phyloP scores from a whole-genome alignment of 805 yeast genomes.

The Candida oleophila region DNA sequence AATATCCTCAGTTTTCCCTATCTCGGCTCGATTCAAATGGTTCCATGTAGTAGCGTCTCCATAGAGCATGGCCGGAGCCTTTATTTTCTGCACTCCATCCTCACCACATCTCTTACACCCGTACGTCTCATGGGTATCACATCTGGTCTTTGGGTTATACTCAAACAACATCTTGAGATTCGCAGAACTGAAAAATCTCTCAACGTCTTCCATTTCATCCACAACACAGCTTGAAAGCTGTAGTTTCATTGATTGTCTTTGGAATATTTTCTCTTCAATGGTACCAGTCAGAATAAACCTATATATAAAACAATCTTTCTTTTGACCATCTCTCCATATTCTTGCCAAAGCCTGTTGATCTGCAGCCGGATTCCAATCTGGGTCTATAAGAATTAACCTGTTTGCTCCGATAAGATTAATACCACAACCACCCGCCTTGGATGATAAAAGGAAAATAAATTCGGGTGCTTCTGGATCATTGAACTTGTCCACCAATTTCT shows the following conservation, averaged over 20 bases:
- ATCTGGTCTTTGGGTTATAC: constrained; percentile 61
- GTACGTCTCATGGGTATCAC: constrained; percentile 92
- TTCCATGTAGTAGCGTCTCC: constrained; percentile 99
- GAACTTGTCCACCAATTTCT: constrained; percentile 85
- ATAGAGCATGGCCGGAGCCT: constrained; percentile 85
- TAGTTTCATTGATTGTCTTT: constrained; percentile 91
- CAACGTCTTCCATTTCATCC: constrained; percentile 94
- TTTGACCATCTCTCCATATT: constrained; percentile 99
- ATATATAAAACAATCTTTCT: constrained; percentile 93
- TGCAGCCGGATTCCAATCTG: constrained; percentile 98
- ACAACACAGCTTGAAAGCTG: constrained; percentile 94
- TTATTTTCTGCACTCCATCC: constrained; percentile 49
- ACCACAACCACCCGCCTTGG: constrained; percentile 99
- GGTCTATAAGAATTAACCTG: constrained; percentile 79
- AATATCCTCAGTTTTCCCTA: constrained; percentile 70
- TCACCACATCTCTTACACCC: constrained; percentile 75
- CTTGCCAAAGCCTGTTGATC: constrained; percentile 98
- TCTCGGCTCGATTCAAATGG: constrained; percentile 66
- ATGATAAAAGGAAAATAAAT: constrained; percentile 83
- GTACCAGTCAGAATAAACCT: constrained; percentile 93
- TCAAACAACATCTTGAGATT: constrained; percentile 73
- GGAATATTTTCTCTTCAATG: constrained; percentile 94
- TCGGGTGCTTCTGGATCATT: constrained; percentile 88
- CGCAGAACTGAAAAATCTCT: constrained; percentile 83
- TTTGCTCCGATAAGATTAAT: constrained; percentile 96